Evolutionary conservation across 768 basidiomycete genomes (phyloP), one percentile per base, ranked within the genome.

Genomic region (Termitomyces sp.): DNA sequence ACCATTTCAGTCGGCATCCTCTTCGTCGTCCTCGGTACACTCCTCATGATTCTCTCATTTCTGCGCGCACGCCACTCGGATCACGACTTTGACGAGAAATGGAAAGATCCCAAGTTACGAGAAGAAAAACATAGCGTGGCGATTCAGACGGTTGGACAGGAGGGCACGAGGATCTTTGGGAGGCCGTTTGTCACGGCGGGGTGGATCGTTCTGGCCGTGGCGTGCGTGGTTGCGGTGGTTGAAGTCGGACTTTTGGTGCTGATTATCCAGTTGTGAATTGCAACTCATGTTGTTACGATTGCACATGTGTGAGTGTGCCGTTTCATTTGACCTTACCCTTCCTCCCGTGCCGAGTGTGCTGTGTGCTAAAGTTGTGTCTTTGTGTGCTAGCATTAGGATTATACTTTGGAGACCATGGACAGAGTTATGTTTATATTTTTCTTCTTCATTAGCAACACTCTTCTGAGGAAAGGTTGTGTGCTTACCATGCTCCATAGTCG

Each of bases 121-220:
- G 66, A 76, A 57, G 65, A 68, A 22, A 60, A 66, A 9, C 66
- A 76, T 59, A 65, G 67, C 26, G 58, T 62, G 8, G 79, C 81
- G 5, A 72, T 83, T 5, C 74, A 77, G 52, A 87, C 86, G 1
- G 76, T 79, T 29, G 88, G 87, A 0, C 84, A 87, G 63, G 80
- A 85, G 56, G 75, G 76, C 31, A 78, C 75, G 47, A 79, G 87
- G 0, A 75, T 87, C 8, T 90, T 85, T 65, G 92, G 92, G 0
- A 77, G 88, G 13, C 88, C 89, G 1, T 93, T 93, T 66, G 68
- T 86, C 18, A 91, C 91, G 0, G 87, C 90, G 6, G 92, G 92
- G n/a, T 81, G 86, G 78, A 82, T 86, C 54, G 81, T 90, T 5
- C 57, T 88, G 3, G 73, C 78, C 13, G 81, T 92, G 7, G 77